These are phyloP conservation scores for Nannizzia gypsea DNA, from an alignment of 2,329 filamentous ascomycete species.

Conservation along the genomic window DNA sequence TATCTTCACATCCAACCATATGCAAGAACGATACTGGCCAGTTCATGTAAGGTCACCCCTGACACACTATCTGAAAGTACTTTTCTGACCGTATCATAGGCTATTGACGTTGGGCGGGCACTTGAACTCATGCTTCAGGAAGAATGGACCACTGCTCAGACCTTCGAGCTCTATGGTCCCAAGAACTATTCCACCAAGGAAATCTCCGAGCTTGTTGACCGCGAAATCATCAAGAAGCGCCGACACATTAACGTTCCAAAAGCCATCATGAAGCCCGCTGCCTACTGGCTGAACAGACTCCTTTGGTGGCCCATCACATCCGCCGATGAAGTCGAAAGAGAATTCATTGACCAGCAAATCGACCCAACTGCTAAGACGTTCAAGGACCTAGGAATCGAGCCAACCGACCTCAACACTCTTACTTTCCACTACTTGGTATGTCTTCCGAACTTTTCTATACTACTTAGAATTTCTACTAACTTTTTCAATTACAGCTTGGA, in stretches of 20 bases:
- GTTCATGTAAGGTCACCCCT: constrained; percentile 58
- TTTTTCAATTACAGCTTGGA: constrained; percentile 53
- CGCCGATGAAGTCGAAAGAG: constrained; percentile 75
- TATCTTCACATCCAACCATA: constrained; percentile 79
- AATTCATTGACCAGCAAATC: constrained; percentile 87
- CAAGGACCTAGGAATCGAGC: constrained; percentile 81
- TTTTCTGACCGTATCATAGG: constrained; percentile 37
- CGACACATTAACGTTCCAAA: constrained; percentile 88
- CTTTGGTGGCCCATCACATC: constrained; percentile 84
- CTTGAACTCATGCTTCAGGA: constrained; percentile 85
- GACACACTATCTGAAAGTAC: background rate
- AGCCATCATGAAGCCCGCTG: constrained; percentile 60
- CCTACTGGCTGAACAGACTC: constrained; percentile 61
- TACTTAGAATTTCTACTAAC: constrained; percentile 11
- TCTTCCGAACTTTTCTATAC: constrained; percentile 11
- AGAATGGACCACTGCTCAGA: constrained; percentile 79
- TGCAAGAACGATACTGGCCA: constrained; percentile 82
- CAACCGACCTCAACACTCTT: constrained; percentile 70
- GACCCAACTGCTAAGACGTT: constrained; percentile 90
- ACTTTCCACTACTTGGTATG: constrained; percentile 90
- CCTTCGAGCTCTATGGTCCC: constrained; percentile 87
- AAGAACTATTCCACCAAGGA: constrained; percentile 83
- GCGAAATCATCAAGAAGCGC: constrained; percentile 80
- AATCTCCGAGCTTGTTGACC: constrained; percentile 77
- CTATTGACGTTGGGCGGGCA: constrained; percentile 77